Conservation (phyloP, 352 stramenopile genomes). For the Globisporangium cylindrosporum region DNA sequence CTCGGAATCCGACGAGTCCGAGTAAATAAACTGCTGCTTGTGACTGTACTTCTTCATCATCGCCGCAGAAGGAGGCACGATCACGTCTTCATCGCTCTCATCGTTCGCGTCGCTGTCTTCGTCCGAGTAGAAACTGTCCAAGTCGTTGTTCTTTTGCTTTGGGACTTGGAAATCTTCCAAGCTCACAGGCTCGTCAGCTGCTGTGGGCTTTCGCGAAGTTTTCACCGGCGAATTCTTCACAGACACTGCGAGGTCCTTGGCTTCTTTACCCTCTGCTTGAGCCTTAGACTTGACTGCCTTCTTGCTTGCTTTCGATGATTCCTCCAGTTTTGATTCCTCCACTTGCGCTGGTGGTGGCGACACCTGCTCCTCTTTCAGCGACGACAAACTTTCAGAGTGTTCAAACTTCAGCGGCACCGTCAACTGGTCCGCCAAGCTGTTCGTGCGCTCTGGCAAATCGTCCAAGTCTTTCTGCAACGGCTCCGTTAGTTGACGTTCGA, state of each 20-base stretch:
- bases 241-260: neutral
- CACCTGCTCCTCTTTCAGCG: constrained; percentile 6
- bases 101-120: constrained; percentile 55
- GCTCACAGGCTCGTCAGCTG: constrained; percentile 38
- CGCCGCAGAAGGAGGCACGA: constrained; percentile 36
- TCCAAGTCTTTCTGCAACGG: constrained; percentile 33
- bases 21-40: constrained; percentile 76
- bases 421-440: constrained; percentile 27
- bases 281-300: neutral
- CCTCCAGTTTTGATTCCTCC: neutral
- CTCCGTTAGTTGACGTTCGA: neutral
- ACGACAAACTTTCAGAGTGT: constrained; percentile 22
- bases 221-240: constrained; percentile 2
- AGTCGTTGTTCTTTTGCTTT: constrained; percentile 45
- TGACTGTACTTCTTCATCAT: constrained; percentile 34
- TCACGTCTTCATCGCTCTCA: constrained; percentile 48
- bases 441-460: constrained; percentile 50
- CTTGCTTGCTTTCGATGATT: neutral
- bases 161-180: constrained; percentile 81
- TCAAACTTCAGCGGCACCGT: constrained; percentile 42
- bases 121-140: constrained; percentile 81
- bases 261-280: neutral
- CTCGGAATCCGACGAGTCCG: constrained; percentile 53
- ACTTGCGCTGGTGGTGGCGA: neutral
- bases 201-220: constrained; percentile 18